Base-by-base conservation (phyloP, 2,329 filamentous ascomycete species). In the Botrytis galanthina region DNA sequence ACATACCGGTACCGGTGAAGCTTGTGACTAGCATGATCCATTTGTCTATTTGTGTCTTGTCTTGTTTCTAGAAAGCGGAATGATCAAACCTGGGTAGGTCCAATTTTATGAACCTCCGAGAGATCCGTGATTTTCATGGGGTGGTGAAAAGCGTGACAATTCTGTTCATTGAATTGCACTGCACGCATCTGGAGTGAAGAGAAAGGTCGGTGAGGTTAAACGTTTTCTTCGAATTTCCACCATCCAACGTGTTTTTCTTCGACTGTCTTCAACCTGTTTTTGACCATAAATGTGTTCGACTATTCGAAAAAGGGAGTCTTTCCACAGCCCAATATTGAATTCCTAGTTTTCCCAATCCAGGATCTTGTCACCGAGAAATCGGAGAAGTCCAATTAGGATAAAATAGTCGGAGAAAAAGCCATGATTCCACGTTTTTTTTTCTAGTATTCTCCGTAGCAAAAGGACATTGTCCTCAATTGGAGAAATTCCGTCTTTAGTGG, bases 1-100 rank as follows among this genome's bases (percentile, higher is more conserved):
- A 62, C 60, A 62, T 62, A 39, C 60, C 60, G 59, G 37, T n/a
- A n/a, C n/a, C n/a, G n/a, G 20, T 37, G 22, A 60, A 60, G 59
- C 32, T 37, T 37, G 10, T 37, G 37, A 16, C 35, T 61, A 26
- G 22, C 59, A 35, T 61, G 12, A 4, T 26, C 35, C 35, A 37
- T 61, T 16, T 54, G 26, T 54, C 5, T 54, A 54, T 29, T 8
- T 18, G 51, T 57, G 51, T 57, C 51, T 29, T 57, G 51, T 57
- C 51, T 29, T 9, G 14, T 57, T 57, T 29, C 51, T 57, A 8
- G n/a, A 57, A 29, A 29, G 14, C 12, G 51, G n/a, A 29, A 18
- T 54, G 6, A 29, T 54, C 3, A 54, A 29, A 16, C 14, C n/a
- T 29, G 18, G 51, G 51, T 9, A 57, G 14, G n/a, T 57, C 51